Base-by-base conservation (phyloP, 2,329 filamentous ascomycete species). In the Cladosporium sp. region DNA sequence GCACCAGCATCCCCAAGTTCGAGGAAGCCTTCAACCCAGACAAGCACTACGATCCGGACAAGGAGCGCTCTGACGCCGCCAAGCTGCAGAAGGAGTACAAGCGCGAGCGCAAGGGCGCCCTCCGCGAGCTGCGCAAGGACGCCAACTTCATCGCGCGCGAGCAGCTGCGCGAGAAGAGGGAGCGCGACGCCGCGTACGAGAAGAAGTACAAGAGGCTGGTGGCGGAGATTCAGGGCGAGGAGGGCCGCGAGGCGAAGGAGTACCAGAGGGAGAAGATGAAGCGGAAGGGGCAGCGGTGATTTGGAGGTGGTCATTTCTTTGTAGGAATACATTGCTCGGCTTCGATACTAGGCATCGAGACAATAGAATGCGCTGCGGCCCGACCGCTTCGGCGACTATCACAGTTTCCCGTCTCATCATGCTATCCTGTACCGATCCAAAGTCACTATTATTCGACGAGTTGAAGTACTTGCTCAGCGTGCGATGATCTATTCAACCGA, bases 41-140 rank as follows among this genome's bases (percentile, higher is more conserved):
- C 74, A 92, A 90, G 74, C 93, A 97, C 79, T 97, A 98, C 80
- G 95, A 98, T 67, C 90, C 90, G 1, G 87, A 98, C 72, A 85
- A 85, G 61, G 90, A 95, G 71, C 87, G 93, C 33, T 85, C 88
- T 18, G 90, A 96, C 66, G 73, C 87, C 56, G 84, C 84, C 66
- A 93, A 91, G 71, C 80, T 98, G 66, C 85, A 84, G 74, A 85
- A 85, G 57, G 92, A 97, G 75, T 88, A 91, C 80, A 95, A 95
- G 83, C 83, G 87, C 67, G 93, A 98, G 79, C 82, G 83, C 70
- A 98, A 98, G 81, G 92, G 91, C 1, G 92, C 91, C 6, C 81
- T 98, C 77, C 82, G 93, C 62, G 93, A 98, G 73, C 76, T 98
- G 63, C 82, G 93, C 67, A 97, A 96, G 78, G 95, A 98, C 65